Conservation (phyloP, 2,329 filamentous ascomycete genomes). For the Stromatinia cepivora region DNA sequence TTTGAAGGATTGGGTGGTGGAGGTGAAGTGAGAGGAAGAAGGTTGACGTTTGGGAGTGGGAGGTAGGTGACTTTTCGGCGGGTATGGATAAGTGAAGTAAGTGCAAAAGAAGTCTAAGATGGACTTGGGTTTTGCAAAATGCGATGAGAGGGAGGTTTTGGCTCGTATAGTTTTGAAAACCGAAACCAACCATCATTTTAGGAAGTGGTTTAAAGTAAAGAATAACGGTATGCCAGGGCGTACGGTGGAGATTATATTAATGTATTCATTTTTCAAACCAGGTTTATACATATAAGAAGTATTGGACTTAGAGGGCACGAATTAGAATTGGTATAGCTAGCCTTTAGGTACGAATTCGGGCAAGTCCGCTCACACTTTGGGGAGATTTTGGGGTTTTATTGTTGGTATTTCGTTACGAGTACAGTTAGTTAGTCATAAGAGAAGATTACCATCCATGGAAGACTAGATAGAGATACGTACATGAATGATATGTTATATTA, state of each 20-base stretch:
- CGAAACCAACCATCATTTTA: not conserved
- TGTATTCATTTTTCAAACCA: not conserved
- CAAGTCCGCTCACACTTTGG: not conserved
- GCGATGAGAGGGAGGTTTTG: not conserved
- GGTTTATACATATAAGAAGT: not conserved
- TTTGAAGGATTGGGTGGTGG: not conserved
- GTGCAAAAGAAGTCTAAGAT: not conserved
- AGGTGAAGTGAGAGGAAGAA: conserved; percentile 3
- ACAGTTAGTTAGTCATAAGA: too few relatives aligned
- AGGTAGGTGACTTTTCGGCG: not conserved
- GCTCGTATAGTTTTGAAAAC: not conserved
- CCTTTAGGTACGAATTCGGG: not conserved
- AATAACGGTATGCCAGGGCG: too few relatives aligned
- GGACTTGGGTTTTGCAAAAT: rapidly evolving
- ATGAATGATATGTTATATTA: not conserved
- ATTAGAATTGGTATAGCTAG: not conserved
- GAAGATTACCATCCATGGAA: too few relatives aligned
- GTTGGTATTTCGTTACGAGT: not conserved
- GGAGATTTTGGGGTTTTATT: not conserved
- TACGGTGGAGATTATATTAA: not conserved
- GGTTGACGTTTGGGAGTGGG: not conserved
- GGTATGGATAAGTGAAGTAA: not conserved
- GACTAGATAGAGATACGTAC: not conserved
- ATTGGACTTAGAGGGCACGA: not conserved
- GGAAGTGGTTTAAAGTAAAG: not conserved